phyloP scores from a whole-genome alignment of 2,329 filamentous ascomycete genomes.

The Lasiodiplodia theobromae region DNA sequence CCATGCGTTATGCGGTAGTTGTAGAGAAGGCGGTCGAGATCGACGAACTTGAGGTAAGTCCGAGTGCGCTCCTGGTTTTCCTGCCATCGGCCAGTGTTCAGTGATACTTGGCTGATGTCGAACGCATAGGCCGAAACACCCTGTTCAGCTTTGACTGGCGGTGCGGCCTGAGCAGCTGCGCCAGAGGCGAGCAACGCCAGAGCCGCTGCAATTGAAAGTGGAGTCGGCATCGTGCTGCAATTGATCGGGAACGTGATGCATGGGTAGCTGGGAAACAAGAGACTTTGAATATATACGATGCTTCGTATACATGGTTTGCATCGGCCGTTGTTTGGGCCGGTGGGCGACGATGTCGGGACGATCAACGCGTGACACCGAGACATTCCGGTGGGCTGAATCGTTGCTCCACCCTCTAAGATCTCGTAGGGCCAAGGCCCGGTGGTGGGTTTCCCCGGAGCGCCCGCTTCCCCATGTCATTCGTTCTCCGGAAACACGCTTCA shows the following conservation, averaged over 20 bases:
- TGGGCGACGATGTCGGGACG: not conserved
- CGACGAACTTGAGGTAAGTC: conserved; percentile 55
- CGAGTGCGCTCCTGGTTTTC: conserved; percentile 58
- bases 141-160: conserved; percentile 38
- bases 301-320: not conserved
- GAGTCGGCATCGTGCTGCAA: not conserved
- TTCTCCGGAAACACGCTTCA: not conserved
- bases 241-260: not conserved
- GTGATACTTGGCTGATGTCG: conserved; percentile 50
- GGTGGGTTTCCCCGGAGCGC: not conserved
- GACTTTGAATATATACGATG: not conserved
- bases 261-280: not conserved
- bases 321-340: not conserved
- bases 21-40: conserved; percentile 57
- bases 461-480: not conserved
- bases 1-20: conserved; percentile 57
- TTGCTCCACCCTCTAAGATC: not conserved
- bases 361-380: not conserved
- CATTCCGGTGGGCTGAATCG: not conserved
- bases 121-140: conserved; percentile 49
- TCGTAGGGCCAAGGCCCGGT: not conserved
- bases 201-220: not conserved
- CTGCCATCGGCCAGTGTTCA: conserved; percentile 50
- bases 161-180: conserved; percentile 36
- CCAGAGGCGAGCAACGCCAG: not conserved